A percentile compares a stretch with the other conserved stretches of the same genome.
phyloP scores from a whole-genome alignment of 2,329 filamentous ascomycete species.

The Aspergillus sp. region DNA sequence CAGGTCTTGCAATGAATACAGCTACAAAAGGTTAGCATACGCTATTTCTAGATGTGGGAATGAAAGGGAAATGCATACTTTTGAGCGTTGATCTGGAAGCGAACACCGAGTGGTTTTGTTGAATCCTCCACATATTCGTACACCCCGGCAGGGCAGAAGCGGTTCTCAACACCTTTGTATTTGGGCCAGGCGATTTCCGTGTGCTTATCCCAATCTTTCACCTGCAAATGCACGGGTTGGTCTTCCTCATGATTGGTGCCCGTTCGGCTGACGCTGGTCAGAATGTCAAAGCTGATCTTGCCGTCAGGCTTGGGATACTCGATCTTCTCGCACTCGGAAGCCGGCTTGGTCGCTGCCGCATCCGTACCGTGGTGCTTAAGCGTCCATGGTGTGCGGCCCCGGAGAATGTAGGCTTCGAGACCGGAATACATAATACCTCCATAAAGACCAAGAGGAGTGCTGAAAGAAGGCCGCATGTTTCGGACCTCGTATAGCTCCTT shows the following conservation, averaged over 20 bases:
- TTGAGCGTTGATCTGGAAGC: constrained; percentile 96
- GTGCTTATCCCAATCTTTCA: constrained; percentile 93
- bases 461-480: constrained; percentile 96
- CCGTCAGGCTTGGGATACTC: constrained; percentile 97
- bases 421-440: constrained; percentile 92
- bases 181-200: constrained; percentile 77
- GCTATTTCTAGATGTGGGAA: neutral
- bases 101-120: constrained; percentile 79
- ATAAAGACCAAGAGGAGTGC: constrained; percentile 79
- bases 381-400: constrained; percentile 87
- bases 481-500: constrained; percentile 91
- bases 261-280: constrained; percentile 91
- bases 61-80: constrained; percentile 67
- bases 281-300: constrained; percentile 90
- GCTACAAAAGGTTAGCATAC: constrained; percentile 49
- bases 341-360: constrained; percentile 73
- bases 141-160: constrained; percentile 95
- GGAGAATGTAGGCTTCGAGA: constrained; percentile 82
- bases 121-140: constrained; percentile 97
- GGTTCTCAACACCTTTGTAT: constrained; percentile 90
- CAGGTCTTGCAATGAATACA: constrained; percentile 99
- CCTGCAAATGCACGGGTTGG: constrained; percentile 92
- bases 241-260: constrained; percentile 99
- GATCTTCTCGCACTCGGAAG: constrained; percentile 80
- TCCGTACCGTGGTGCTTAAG: constrained; percentile 80